Evolutionary conservation across 1,284 basidiomycete species (phyloP).

Genomic region (Ustilago vetiveriae): DNA sequence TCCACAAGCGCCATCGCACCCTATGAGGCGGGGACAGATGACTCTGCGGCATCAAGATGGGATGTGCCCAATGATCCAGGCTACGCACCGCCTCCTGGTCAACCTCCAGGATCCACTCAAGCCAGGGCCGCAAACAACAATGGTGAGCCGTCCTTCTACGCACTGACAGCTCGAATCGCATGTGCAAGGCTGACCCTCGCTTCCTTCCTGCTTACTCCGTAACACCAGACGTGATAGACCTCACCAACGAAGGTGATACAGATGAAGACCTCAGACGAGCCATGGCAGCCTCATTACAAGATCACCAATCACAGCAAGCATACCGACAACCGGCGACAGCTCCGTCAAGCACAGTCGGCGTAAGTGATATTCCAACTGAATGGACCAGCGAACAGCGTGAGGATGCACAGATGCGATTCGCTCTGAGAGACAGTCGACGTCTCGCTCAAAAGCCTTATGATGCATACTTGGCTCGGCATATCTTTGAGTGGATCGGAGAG

Average conservation of each 20-base stretch:
- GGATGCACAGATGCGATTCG: not conserved
- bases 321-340: constrained; percentile 22
- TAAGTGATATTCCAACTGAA: constrained; percentile 19
- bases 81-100: constrained; percentile 26
- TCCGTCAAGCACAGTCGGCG: constrained; percentile 36
- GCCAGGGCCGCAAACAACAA: constrained; percentile 20
- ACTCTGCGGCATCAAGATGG: constrained; percentile 16
- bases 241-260: constrained; percentile 34
- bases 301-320: constrained; percentile 27
- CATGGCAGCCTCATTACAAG: constrained; percentile 42
- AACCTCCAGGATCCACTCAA: constrained; percentile 7
- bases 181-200: not conserved
- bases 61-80: constrained; percentile 10
- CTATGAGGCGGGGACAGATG: constrained; percentile 3
- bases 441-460: too few relatives aligned
- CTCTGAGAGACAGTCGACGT: not conserved
- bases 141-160: constrained; percentile 1
- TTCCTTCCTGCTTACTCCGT: not conserved
- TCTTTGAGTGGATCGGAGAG: too few relatives aligned
- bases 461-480: too few relatives aligned
- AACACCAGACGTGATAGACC: constrained; percentile 33
- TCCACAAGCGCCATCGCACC: constrained; percentile 21
- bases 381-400: constrained; percentile 1
- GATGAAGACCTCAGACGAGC: constrained; percentile 43
- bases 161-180: not conserved